Base-by-base conservation (phyloP, 2,329 filamentous ascomycete genomes). In the Cryphonectria japonica region DNA sequence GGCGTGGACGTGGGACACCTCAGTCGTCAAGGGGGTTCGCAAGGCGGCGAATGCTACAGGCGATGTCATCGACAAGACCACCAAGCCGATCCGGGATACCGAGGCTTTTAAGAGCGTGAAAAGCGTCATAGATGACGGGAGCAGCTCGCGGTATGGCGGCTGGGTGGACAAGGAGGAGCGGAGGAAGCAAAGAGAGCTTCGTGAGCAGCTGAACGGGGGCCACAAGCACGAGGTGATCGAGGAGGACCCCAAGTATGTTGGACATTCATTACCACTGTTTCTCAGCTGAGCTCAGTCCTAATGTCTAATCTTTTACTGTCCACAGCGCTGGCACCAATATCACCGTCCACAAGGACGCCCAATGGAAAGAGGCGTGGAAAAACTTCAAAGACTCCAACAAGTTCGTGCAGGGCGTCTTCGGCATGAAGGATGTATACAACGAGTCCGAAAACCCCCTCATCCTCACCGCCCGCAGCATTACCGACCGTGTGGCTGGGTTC, bases 341-440 rank as follows among this genome's bases (percentile, higher is more conserved):
- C 65, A 98, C 95, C 0, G 81, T 99, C 0, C 96, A 99, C 86
- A 99, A 99, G 83, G 96, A 99, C 76, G 91, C 96, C 19, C 93
- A 93, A 32, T 98, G 95, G 94, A 98, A 97, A 83, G 95, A 98
- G 81, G 94, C 94, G n/a, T 99, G 96, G 96, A 90, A 92, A 77
- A 93, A 96, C 67, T 99, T 98, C 88, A 92, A 92, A 74, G 96
- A 99, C 80, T 90, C 90, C 75, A 97, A 92, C 82, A 94, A 92
- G 76, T 83, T 98, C 71, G 93, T 97, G 80, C 95, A 98, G 82
- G 91, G 92, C 71, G 84, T 98, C 73, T 98, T 97, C 83, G 90
- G 87, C 79, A 89, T 97, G 83, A 95, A 95, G 82, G 90, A 89
- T 70, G 91, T 91, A 70, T 98, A 98, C 83, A 92, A 97, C 75